Base-by-base conservation (phyloP, 2,329 filamentous ascomycete genomes). In the Clarireedia hainanense region DNA sequence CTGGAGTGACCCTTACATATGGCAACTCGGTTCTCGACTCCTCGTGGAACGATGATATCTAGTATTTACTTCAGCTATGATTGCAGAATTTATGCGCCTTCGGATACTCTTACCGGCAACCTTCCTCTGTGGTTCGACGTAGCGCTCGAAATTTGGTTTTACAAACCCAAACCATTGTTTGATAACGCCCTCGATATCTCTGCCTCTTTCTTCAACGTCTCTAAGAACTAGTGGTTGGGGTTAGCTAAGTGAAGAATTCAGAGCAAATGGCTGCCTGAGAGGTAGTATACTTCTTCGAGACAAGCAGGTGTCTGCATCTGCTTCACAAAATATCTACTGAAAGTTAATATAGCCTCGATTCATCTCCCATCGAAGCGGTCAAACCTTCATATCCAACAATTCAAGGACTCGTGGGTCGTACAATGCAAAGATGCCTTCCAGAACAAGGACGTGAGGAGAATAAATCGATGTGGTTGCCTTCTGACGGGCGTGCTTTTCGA, bases 141-240 rank as follows among this genome's bases (percentile, higher is more conserved):
- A 97, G 78, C 87, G 89, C 70, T 92, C 88, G 66, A 95, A 97
- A 67, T 97, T 97, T 3, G 94, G 94, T 72, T 99, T 99, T 45
- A 99, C 94, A 69, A 88, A 99, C 10, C 75, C 76, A 70, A 97
- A 96, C 94, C 94, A 99, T 71, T 99, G 94, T 72, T 97, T 97
- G 70, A 99, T 91, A 67, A 91, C 92, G 42, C 94, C 94, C 68
- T 96, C 88, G 56, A 97, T 88, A 67, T 96, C 92, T 68, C 94
- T 82, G 3, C 89, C 92, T 66, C 94, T 84, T 65, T 96, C 89
- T 64, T 83, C 83, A 23, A 97, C 89, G 72, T 99, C 94, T 67
- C 94, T 87, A 90, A 75, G 63, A 95, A 63, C 53, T 63, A 34
- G 43, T 17, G 55, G 7, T 34, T 9, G 14, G n/a, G 23, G 52